These are phyloP conservation scores for Tylopilus balloui DNA, from an alignment of 768 basidiomycete species.

Conservation along the genomic window DNA sequence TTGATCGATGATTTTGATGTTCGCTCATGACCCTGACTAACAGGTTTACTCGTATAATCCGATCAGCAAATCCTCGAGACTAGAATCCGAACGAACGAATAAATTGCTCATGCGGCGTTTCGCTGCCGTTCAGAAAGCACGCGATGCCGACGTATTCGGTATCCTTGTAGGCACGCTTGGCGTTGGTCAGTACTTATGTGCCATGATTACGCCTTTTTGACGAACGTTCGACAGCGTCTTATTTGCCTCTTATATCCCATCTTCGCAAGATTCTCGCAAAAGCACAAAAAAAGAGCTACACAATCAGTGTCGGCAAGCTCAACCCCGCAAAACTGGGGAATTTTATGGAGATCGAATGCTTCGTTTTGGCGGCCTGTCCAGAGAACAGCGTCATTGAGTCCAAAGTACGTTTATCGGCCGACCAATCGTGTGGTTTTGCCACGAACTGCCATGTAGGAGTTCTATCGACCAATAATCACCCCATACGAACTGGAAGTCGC, in stretches of 20 bases:
- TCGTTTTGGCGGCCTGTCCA: slow-evolving; percentile 89
- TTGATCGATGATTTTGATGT: not conserved
- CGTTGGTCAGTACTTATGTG: slow-evolving; percentile 50
- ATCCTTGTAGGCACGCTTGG: slow-evolving; percentile 94
- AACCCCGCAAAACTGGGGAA: slow-evolving; percentile 95
- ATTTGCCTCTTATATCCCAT: slow-evolving; percentile 79
- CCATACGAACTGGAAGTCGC: slow-evolving; percentile 89
- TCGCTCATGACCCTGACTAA: not conserved
- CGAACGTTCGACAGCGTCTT: slow-evolving; percentile 51
- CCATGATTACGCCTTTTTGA: not conserved
- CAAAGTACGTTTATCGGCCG: slow-evolving; percentile 40
- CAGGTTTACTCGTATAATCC: slow-evolving; percentile 83
- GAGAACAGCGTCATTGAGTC: slow-evolving; percentile 84
- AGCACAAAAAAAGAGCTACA: slow-evolving; percentile 86
- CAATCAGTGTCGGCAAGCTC: slow-evolving; percentile 90
- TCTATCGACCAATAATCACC: slow-evolving; percentile 85
- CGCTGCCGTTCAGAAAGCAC: slow-evolving; percentile 77
- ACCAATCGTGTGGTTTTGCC: not conserved
- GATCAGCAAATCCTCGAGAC: slow-evolving; percentile 35
- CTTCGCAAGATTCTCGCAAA: slow-evolving; percentile 65
- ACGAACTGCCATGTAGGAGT: slow-evolving; percentile 55
- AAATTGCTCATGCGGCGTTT: slow-evolving; percentile 87
- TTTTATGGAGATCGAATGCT: slow-evolving; percentile 95
- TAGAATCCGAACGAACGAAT: slow-evolving; percentile 71
- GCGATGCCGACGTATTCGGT: slow-evolving; percentile 91